phyloP scores from a whole-genome alignment of 1,139 yeast species.

The Zygosaccharomyces pseudobailii region DNA sequence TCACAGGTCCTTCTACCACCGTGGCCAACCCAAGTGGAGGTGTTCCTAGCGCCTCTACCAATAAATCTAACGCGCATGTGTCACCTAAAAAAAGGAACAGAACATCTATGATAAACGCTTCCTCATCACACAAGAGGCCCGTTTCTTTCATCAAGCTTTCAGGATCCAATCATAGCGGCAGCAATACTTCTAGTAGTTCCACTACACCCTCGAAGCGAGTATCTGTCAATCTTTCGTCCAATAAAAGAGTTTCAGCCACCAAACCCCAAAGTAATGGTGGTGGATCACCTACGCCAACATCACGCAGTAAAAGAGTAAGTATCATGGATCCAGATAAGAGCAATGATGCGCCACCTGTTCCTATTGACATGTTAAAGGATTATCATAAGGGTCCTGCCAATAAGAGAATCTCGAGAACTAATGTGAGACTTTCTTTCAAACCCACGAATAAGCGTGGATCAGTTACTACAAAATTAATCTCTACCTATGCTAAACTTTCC shows the following conservation, averaged over 20 bases:
- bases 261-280: slow-evolving; percentile 13
- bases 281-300: slow-evolving; percentile 30
- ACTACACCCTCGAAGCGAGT: slow-evolving; percentile 25
- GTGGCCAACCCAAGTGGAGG: neutral
- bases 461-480: slow-evolving; percentile 60
- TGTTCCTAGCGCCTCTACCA: neutral
- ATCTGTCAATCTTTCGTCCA: slow-evolving; percentile 24
- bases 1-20: neutral
- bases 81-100: slow-evolving; percentile 39
- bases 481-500: slow-evolving; percentile 67
- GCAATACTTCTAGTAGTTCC: slow-evolving; percentile 16
- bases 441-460: slow-evolving; percentile 58
- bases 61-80: slow-evolving; percentile 11
- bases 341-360: slow-evolving; percentile 35
- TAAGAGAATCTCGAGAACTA: slow-evolving; percentile 31
- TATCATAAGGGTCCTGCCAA: slow-evolving; percentile 17
- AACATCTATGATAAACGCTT: slow-evolving; percentile 48
- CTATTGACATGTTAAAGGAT: slow-evolving; percentile 34
- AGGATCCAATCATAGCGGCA: slow-evolving; percentile 11
- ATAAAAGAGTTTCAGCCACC: slow-evolving; percentile 19
- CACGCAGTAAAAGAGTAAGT: slow-evolving; percentile 28
- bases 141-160: slow-evolving; percentile 47
- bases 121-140: slow-evolving; percentile 52
- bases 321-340: slow-evolving; percentile 16
- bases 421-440: slow-evolving; percentile 35